Evolutionary conservation across 2,329 filamentous ascomycete genomes (phyloP).

Genomic region (Colletotrichum graminicola): DNA sequence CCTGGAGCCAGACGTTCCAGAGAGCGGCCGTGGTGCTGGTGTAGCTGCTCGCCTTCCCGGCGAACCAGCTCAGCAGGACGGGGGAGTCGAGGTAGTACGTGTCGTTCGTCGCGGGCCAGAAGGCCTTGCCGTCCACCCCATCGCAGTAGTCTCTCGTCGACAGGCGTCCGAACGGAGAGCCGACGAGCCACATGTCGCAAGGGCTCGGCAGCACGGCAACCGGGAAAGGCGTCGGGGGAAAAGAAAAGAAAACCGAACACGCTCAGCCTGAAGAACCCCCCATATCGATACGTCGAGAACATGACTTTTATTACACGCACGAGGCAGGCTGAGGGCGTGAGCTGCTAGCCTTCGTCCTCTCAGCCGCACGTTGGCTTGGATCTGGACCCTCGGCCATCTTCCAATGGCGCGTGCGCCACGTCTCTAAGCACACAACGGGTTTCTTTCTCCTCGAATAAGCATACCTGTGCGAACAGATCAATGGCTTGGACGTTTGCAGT

Average conservation of each 20-base stretch:
- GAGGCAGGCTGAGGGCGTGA: neutral
- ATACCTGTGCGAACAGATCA: neutral
- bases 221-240: too few relatives aligned
- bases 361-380: neutral
- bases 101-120: neutral
- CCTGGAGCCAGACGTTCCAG: slow-evolving; percentile 3
- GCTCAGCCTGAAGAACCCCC: too few relatives aligned
- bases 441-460: too few relatives aligned
- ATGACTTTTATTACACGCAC: neutral
- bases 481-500: too few relatives aligned
- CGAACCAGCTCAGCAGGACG: neutral
- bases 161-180: neutral
- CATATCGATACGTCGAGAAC: neutral
- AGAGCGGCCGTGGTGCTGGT: neutral
- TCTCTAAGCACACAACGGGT: neutral
- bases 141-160: neutral
- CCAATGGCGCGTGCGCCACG: neutral
- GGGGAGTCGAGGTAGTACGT: neutral
- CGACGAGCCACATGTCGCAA: neutral
- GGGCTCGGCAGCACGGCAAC: too few relatives aligned
- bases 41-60: neutral
- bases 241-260: too few relatives aligned
- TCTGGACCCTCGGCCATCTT: neutral
- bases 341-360: neutral
- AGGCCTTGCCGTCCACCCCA: neutral